Percentiles rank a stretch among this genome's conserved stretches.
phyloP scores from a whole-genome alignment of 73 alveolate genomes.

The Paraurostyla sp. region DNA sequence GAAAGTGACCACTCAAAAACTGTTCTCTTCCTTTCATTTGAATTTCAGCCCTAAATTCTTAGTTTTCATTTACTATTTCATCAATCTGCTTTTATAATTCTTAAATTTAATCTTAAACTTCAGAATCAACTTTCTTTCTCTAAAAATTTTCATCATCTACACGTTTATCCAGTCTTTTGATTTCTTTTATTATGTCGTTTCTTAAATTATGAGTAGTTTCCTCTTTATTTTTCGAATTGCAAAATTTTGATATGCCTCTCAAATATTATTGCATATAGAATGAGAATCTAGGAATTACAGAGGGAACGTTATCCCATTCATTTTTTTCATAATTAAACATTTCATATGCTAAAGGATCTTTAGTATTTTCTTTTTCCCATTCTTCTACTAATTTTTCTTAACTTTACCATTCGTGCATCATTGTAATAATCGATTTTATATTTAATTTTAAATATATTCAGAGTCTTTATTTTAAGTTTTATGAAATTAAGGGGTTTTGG shows the following conservation, averaged over 20 bases:
- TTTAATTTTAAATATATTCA: too few relatives aligned
- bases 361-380: background rate
- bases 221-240: background rate
- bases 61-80: background rate
- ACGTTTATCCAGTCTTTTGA: background rate
- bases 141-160: background rate
- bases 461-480: too few relatives aligned
- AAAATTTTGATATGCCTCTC: slow-evolving; percentile 10
- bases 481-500: too few relatives aligned
- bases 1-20: background rate
- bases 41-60: slow-evolving; percentile 11
- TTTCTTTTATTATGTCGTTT: background rate
- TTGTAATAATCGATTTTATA: background rate
- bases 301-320: slow-evolving; percentile 77
- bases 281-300: slow-evolving; percentile 63
- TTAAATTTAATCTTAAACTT: slow-evolving; percentile 13
- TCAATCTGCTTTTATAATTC: slow-evolving; percentile 13
- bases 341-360: slow-evolving; percentile 35
- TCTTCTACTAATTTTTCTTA: slow-evolving; percentile 55
- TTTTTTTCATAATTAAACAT: slow-evolving; percentile 55
- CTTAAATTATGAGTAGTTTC: slow-evolving; percentile 52
- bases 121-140: background rate
- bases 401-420: slow-evolving; percentile 67
- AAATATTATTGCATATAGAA: slow-evolving; percentile 20
- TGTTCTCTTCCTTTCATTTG: background rate